Evolutionary conservation across 345 rosid genomes (phyloP).

Genomic region (Rhizophora apiculata): DNA sequence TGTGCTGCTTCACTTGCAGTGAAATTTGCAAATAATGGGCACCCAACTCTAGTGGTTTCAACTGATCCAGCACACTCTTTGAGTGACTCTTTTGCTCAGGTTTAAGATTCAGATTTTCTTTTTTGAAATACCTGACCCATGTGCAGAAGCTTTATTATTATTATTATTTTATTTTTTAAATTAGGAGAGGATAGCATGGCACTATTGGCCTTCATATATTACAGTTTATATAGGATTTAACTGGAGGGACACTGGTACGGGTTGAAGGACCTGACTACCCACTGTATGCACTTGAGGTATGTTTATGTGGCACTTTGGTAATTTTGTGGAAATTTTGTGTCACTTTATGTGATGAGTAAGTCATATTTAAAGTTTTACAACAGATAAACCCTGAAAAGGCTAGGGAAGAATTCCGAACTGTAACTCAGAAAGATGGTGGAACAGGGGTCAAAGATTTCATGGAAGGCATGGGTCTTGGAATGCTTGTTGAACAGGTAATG

Average conservation of each 20-base stretch:
- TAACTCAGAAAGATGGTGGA: constrained; percentile 65
- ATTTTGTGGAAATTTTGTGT: constrained; percentile 9
- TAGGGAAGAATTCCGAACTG: constrained; percentile 86
- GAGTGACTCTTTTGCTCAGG: constrained; percentile 98
- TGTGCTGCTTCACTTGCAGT: constrained; percentile 99
- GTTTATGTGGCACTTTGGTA: constrained; percentile 12
- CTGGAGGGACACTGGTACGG: constrained; percentile 80
- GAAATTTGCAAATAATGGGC: constrained; percentile 90
- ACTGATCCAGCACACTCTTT: constrained; percentile 98
- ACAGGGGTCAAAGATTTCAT: constrained; percentile 88
- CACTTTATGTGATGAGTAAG: constrained; percentile 20
- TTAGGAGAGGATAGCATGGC: too few species aligned
- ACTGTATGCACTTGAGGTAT: constrained; percentile 92
- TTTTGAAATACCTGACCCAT: constrained; percentile 10
- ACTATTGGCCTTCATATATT: too few species aligned
- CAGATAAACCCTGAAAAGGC: constrained; percentile 96
- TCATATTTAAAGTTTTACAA: constrained; percentile 32
- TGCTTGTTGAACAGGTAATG: constrained; percentile 84
- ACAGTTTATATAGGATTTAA: constrained; percentile 56
- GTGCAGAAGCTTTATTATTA: too few species aligned
- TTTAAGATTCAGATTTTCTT: constrained; percentile 15
- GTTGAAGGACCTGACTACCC: constrained; percentile 94
- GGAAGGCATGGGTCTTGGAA: constrained; percentile 98
- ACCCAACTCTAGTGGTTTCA: constrained; percentile 94
- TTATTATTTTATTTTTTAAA: too few species aligned